These are phyloP conservation scores for Fusarium lyarnte DNA, from an alignment of 2,329 filamentous ascomycete species.

Conservation along the genomic window DNA sequence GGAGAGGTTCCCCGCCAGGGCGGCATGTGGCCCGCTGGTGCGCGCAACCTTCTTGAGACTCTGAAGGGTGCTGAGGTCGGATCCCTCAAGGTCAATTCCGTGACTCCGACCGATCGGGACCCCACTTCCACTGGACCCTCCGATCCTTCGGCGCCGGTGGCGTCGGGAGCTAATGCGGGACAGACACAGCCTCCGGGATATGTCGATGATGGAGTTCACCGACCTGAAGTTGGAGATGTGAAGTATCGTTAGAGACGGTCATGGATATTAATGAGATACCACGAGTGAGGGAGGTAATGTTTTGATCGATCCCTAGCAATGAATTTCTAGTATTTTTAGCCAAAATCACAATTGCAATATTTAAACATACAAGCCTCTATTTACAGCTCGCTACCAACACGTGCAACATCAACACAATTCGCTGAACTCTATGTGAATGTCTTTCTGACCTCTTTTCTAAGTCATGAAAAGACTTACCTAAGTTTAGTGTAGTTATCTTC, in stretches of 20 bases:
- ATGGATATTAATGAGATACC: constrained; percentile 30
- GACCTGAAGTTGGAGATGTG: constrained; percentile 39
- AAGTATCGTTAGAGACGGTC: constrained; percentile 33
- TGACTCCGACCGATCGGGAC: background rate
- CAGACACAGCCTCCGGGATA: constrained; percentile 37
- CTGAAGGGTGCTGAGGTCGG: constrained; percentile 48
- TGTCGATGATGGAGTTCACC: constrained; percentile 37
- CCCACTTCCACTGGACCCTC: constrained; percentile 19
- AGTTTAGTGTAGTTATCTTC: too few species aligned
- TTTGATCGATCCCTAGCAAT: background rate
- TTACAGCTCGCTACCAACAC: too few species aligned
- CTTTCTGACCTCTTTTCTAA: too few species aligned
- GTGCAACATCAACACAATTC: too few species aligned
- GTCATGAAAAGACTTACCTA: too few species aligned
- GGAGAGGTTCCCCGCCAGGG: constrained; percentile 48
- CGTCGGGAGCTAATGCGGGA: constrained; percentile 6
- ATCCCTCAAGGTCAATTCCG: constrained; percentile 29
- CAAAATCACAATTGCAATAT: background rate
- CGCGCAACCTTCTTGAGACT: constrained; percentile 44
- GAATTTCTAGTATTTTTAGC: background rate
- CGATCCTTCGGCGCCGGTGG: constrained; percentile 11
- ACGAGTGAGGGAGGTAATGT: background rate
- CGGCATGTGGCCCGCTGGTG: constrained; percentile 48
- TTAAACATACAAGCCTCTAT: background rate
- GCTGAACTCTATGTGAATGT: too few species aligned